Base-by-base conservation (phyloP, 2,329 filamentous ascomycete genomes). In the Fusarium albidum region DNA sequence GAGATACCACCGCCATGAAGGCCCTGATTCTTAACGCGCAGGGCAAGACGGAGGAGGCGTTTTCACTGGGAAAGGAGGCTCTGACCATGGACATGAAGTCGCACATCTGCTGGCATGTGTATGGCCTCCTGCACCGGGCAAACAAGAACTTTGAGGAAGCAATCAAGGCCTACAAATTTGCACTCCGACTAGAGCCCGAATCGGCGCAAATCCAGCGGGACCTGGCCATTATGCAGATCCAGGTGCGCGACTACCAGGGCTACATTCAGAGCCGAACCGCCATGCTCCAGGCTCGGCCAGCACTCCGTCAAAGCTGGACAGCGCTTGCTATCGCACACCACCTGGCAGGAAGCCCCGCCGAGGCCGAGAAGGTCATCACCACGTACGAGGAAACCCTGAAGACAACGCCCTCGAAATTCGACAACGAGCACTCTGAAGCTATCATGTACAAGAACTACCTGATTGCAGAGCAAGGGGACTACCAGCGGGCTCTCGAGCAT, bases 61-160 rank as follows among this genome's bases (percentile, higher is more conserved):
- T 99, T 73, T 85, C 88, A 38, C 82, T 99, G 54, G 94, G 91
- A 69, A 99, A 97, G 78, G 85, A 92, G 63, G 95, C 96, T 28
- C 82, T 99, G 67, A 92, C 89, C 64, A 92, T 93, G 68, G 93
- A 98, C 73, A 98, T 99, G 93, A 97, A 96, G 79, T 97, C 93
- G 68, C 94, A 98, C 76, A 93, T 99, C 68, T 98, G 93, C 81
- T 99, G 95, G 95, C 96, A 99, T 75, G 95, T 99, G 56, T 99
- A 98, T 73, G 95, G 96, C 27, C 78, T 99, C 64, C 83, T 99
- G 43, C 98, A 96, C 77, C 88, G 94, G 44, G 89, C 91, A 41
- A 89, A 90, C 71, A 98, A 98, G 82, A 98, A 99, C 77, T 98
- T 96, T 68, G 95, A 98, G 74, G 95, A 98, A 78, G 94, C 96